Base-by-base conservation (phyloP, 768 basidiomycete genomes). In the Podaxis rugospora region DNA sequence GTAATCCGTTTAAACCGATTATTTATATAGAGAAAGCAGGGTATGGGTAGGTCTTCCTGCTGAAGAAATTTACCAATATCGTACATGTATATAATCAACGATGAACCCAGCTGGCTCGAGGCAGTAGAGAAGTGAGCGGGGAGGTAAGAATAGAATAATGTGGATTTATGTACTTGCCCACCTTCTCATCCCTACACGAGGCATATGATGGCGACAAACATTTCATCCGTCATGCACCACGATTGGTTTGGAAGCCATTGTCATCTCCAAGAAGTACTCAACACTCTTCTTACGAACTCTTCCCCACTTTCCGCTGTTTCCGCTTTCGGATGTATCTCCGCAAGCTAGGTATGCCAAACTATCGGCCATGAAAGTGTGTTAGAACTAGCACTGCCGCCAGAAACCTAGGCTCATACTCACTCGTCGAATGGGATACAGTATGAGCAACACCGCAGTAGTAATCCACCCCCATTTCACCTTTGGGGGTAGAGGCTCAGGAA, bases 361-460 rank as follows among this genome's bases (percentile, higher is more conserved):
- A 65, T 51, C 64, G 39, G 60, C 28, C 55, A 40, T 61, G 66
- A 44, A 60, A 13, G 57, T 27, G 23, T 52, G 55, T 55, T 52
- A 42, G 37, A 36, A 21, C 18, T 25, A 54, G 3, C 18, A 54
- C 4, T 36, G 18, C 18, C 35, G 35, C 60, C 52, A 57, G 36
- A 44, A 59, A 57, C 47, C 63, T 52, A 65, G 28, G 36, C 32
- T 57, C 55, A 59, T 53, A 71, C 85, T 70, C 66, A 90, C 90
- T 80, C 83, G 80, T 11, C 87, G 70, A 13, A 76, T 73, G 14
- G 92, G 90, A 78, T 93, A 93, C 55, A 89, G 68, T 16, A 88
- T 75, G 62, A 93, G 74, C 50, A 89, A 68, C n/a, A 69, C 68
- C 21, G 74, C 80, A 27, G 84, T 89, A 11, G 84, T 65, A n/a